Evolutionary conservation across 2,329 filamentous ascomycete species (phyloP), one percentile per base, ranked within the genome.

Genomic region (Rhinocladiella similis): DNA sequence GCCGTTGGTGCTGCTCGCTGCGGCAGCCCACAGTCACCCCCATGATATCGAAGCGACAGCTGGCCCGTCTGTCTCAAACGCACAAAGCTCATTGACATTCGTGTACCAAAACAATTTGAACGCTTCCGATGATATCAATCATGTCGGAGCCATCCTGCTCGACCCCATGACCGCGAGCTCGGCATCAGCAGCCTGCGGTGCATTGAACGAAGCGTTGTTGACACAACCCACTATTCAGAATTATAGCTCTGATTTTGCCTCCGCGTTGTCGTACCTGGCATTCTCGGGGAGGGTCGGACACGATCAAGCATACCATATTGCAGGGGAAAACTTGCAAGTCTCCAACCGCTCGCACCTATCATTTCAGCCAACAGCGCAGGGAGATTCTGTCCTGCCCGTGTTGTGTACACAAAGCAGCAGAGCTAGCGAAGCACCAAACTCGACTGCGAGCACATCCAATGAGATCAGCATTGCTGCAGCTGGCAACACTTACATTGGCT

Each of bases 51-150:
- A 19, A 22, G 50, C 38, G n/a, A 50, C 51, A 35, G 51, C 50
- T 18, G 35, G 33, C 18, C 35, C 47, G 18, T 19, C 49, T n/a
- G 51, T 54, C 18, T 57, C 46, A 47, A 78, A 77, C 56, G 60
- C 69, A 10, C 62, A 72, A 20, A 77, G 73, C 1, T 81, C 78
- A 1, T 63, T 82, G 51, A 80, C 78, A 0, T 68, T 82, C 5
- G 65, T 82, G 7, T 82, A 78, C 57, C 79, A 82, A 63, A 83
- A 82, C 67, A 82, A 82, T 39, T 69, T 82, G 20, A 83, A 83
- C 63, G 72, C 69, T 6, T 77, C 77, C 0, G 80, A 83, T 58
- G 77, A 82, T 67, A 69, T 66, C 22, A 81, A 82, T 59, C 80
- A 82, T 63, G 69, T 79, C 16, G 75, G 79, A 10, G 79, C 79